Base-by-base conservation (phyloP, 1,139 yeast genomes). In the Debaryomyces nepalensis region DNA sequence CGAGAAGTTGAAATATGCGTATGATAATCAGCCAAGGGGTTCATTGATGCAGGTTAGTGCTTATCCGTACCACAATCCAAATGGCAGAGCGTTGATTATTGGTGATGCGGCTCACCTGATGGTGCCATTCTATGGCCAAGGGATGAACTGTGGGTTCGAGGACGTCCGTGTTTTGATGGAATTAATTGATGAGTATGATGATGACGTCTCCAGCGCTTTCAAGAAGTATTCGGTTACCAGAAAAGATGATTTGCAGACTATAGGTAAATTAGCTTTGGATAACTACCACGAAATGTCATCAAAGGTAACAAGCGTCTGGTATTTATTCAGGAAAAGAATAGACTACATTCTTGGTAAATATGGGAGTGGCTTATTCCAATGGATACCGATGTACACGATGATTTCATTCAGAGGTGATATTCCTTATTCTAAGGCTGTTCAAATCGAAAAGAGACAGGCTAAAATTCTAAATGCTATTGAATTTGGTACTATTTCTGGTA, bases 81-180 rank as follows among this genome's bases (percentile, higher is more conserved):
- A 70, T 32, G 90, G 84, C 29, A 77, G 79, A 45, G 83, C 84
- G 11, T 69, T 91, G 10, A 67, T 91, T 4, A 68, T 91, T 26
- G 97, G 97, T 3, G 97, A 91, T 62, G 96, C 97, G 1, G 96
- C 97, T 0, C 98, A 91, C 63, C 83, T 95, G 11, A 90, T 90
- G 97, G 97, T 91, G 4, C 98, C 98, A 10, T 91, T 91, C 59
- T 91, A 90, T 56, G 97, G 97, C 5, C 98, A 91, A 61, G 98
- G 98, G 3, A 86, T 91, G 95, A 91, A 91, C 61, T 88, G 97
- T 58, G 98, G 98, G 1, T 86, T 91, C 58, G 97, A 91, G 62
- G 97, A 91, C 55, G 90, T 90, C 9, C 72, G 83, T 40, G 79
- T 84, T 1, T 67, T 91, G 42, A 68, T 86, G 69, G 73, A 76